Conservation (phyloP, 352 stramenopile genomes). For the Pythium plurisporium region DNA sequence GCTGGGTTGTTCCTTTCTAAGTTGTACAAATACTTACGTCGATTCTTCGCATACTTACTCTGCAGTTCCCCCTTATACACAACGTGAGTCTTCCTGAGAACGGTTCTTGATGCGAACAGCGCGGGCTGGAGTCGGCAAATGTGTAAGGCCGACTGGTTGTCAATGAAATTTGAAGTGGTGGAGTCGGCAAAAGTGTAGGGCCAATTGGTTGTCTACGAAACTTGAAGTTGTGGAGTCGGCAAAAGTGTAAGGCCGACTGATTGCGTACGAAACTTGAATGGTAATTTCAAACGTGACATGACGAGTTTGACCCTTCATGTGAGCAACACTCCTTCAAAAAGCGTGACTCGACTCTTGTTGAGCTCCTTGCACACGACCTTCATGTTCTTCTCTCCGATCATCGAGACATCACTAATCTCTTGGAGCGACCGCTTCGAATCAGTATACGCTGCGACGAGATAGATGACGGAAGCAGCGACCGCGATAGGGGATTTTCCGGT, state of each 20-base stretch:
- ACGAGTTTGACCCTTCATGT: no score
- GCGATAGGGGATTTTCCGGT: conserved; percentile 67
- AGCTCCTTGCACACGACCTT: conserved; percentile 84
- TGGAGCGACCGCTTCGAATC: conserved; percentile 75
- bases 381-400: conserved; percentile 80
- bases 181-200: background rate
- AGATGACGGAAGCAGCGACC: conserved; percentile 74
- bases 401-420: conserved; percentile 78
- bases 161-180: background rate
- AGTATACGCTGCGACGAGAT: conserved; percentile 78
- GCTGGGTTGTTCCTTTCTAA: conserved; percentile 9
- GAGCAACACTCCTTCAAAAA: conserved; percentile 72
- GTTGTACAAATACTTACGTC: conserved; percentile 30
- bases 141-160: background rate
- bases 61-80: no score
- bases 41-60: conserved; percentile 16
- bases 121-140: background rate
- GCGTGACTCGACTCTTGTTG: conserved; percentile 74
- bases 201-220: background rate
- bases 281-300: no score
- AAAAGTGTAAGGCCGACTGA: background rate
- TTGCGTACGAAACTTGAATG: no score
- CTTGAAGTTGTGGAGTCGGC: background rate
- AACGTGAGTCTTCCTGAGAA: no score
- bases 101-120: no score